Percentiles rank a stretch among this genome's conserved stretches.
Conservation (phyloP, 2,329 filamentous ascomycete species). For the Aspergillus sp. region DNA sequence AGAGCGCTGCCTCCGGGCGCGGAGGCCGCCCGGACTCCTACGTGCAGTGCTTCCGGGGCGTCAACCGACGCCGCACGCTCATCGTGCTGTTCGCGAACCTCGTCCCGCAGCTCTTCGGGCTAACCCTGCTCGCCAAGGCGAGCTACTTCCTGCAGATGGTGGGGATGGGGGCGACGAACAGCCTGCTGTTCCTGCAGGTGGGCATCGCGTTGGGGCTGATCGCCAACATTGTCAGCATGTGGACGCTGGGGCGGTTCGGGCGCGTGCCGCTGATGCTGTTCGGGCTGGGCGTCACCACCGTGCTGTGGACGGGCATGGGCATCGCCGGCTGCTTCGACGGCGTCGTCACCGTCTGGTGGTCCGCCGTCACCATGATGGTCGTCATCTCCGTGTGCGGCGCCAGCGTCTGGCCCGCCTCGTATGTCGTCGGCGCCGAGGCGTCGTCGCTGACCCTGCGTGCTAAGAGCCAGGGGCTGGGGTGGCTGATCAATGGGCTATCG, state of each 20-base stretch:
- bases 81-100: slow-evolving; percentile 41
- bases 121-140: slow-evolving; percentile 44
- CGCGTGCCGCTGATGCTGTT: slow-evolving; percentile 35
- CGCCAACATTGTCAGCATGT: slow-evolving; percentile 47
- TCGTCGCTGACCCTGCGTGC: slow-evolving; percentile 38
- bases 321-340: slow-evolving; percentile 48
- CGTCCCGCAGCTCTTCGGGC: slow-evolving; percentile 47
- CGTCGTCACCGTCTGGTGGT: slow-evolving; percentile 42
- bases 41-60: slow-evolving; percentile 24
- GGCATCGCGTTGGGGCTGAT: slow-evolving; percentile 48
- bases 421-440: slow-evolving; percentile 35
- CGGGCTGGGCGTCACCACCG: slow-evolving; percentile 25
- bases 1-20: slow-evolving; percentile 28
- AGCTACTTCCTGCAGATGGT: slow-evolving; percentile 42
- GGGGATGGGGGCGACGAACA: slow-evolving; percentile 28
- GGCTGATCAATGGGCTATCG: slow-evolving; percentile 41
- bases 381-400: slow-evolving; percentile 41
- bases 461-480: slow-evolving; percentile 40
- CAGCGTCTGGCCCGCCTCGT: slow-evolving; percentile 38
- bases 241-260: slow-evolving; percentile 43
- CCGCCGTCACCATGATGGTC: slow-evolving; percentile 44
- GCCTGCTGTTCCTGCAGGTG: slow-evolving; percentile 46
- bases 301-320: slow-evolving; percentile 48
- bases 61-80: slow-evolving; percentile 27
- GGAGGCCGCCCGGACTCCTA: slow-evolving; percentile 22